Conservation (phyloP, 2,329 filamentous ascomycete species). For the Cladosporium sp. region DNA sequence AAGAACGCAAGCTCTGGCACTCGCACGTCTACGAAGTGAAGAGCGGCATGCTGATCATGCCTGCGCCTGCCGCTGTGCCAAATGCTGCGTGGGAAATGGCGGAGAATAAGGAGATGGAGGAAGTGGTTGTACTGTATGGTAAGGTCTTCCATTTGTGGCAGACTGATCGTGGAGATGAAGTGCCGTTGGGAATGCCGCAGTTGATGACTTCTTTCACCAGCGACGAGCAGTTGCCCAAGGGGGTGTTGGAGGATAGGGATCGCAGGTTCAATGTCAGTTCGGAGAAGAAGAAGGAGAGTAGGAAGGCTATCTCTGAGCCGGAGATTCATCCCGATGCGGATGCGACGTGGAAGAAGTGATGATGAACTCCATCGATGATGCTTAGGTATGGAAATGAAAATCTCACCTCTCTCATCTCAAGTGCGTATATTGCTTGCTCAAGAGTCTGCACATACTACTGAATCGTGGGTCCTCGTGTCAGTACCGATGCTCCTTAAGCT, state of each 20-base stretch:
- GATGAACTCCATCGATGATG: background rate
- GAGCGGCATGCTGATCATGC: constrained; percentile 76
- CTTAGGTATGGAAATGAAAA: background rate
- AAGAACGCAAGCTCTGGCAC: constrained; percentile 77
- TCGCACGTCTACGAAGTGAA: constrained; percentile 71
- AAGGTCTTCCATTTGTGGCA: constrained; percentile 88
- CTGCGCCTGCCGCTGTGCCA: constrained; percentile 53
- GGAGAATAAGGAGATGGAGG: constrained; percentile 76
- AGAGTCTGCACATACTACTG: too few species aligned
- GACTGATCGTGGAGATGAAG: constrained; percentile 65
- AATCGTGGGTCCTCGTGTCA: too few species aligned
- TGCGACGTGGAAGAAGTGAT: constrained; percentile 37
- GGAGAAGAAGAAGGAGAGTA: constrained; percentile 49
- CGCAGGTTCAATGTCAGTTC: constrained; percentile 50
- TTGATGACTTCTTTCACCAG: constrained; percentile 61
- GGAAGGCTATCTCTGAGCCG: constrained; percentile 50
- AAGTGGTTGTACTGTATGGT: constrained; percentile 70
- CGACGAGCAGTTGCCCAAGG: constrained; percentile 46
- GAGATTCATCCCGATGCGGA: constrained; percentile 47
- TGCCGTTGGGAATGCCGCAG: constrained; percentile 59
- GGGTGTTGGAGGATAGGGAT: constrained; percentile 50
- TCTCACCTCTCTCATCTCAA: background rate
- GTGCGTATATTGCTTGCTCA: too few species aligned
- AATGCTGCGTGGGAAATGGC: constrained; percentile 66
- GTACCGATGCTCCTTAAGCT: too few species aligned